Evolutionary conservation across 164 flowering plant species (phyloP).

Genomic region (Hamamelis virginiana): DNA sequence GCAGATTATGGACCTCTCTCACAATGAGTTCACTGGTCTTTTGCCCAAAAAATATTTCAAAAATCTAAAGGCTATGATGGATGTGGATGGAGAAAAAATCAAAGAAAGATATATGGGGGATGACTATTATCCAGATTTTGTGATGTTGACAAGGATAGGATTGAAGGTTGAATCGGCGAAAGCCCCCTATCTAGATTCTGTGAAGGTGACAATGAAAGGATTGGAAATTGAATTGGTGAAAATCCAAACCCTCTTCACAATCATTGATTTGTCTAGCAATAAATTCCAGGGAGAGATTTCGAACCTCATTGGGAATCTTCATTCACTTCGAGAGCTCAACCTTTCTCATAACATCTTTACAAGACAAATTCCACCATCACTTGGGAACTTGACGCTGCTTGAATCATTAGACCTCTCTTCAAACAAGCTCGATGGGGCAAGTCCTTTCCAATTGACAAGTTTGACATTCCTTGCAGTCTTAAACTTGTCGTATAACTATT

Average conservation of each 20-base stretch:
- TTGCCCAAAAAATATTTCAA: background rate
- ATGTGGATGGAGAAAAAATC: background rate
- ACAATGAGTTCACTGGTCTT: background rate
- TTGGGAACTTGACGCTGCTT: background rate
- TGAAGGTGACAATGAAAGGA: constrained; percentile 6
- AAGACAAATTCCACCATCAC: constrained; percentile 3
- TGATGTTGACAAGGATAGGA: background rate
- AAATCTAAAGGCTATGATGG: constrained; percentile 3
- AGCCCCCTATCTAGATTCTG: background rate
- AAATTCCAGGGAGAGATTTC: constrained; percentile 8
- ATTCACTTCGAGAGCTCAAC: background rate
- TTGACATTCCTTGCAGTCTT: constrained; percentile 5
- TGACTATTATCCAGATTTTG: background rate
- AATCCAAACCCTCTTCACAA: background rate
- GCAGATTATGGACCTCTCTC: background rate
- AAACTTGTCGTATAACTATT: constrained; percentile 3
- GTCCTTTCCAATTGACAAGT: background rate
- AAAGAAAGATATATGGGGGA: background rate
- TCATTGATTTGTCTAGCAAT: constrained; percentile 14
- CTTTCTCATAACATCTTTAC: constrained; percentile 1
- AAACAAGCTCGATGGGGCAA: constrained; percentile 1
- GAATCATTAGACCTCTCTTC: constrained; percentile 13
- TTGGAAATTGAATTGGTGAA: background rate
- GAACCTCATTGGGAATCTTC: constrained; percentile 3
- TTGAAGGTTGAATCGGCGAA: background rate